Conservation (phyloP, 495 filamentous ascomycete genomes). For the Penicillium crystallinum region DNA sequence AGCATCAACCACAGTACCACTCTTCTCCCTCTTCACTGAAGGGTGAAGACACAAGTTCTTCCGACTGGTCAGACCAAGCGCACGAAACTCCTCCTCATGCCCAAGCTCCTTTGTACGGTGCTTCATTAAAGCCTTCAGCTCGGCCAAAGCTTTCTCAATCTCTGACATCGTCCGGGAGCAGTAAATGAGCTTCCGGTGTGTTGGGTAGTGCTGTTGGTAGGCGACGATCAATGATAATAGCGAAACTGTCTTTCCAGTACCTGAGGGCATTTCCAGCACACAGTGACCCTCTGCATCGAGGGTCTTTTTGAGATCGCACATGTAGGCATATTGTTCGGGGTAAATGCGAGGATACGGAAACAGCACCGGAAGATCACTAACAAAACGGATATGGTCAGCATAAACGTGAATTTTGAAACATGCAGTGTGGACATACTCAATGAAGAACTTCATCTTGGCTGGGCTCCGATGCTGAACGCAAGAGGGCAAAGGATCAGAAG, state of each 20-base stretch:
- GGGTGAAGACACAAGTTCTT: conserved; percentile 98
- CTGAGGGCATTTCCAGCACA: conserved; percentile 99
- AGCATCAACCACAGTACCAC: conserved; percentile 87
- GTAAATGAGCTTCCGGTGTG: conserved; percentile 94
- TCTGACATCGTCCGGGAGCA: conserved; percentile 76
- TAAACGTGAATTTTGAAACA: background rate
- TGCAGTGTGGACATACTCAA: conserved; percentile 54
- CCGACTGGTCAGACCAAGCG: conserved; percentile 85
- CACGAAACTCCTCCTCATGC: conserved; percentile 84
- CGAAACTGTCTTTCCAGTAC: conserved; percentile 97
- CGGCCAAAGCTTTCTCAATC: conserved; percentile 85
- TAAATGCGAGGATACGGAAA: conserved; percentile 98
- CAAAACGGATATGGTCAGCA: conserved; percentile 4
- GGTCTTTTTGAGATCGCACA: conserved; percentile 96
- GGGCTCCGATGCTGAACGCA: conserved; percentile 21
- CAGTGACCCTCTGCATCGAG: conserved; percentile 93
- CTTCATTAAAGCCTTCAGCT: conserved; percentile 90
- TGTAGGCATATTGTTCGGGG: conserved; percentile 98
- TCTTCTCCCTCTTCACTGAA: conserved; percentile 91
- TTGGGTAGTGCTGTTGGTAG: conserved; percentile 86
- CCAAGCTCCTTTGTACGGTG: conserved; percentile 84
- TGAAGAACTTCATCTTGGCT: conserved; percentile 89
- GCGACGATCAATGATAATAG: conserved; percentile 92
- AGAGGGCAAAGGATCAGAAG: conserved; percentile 10
- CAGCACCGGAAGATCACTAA: conserved; percentile 83